These are phyloP conservation scores for Austropuccinia psidii DNA, from an alignment of 1,284 basidiomycete species.

Conservation along the genomic window DNA sequence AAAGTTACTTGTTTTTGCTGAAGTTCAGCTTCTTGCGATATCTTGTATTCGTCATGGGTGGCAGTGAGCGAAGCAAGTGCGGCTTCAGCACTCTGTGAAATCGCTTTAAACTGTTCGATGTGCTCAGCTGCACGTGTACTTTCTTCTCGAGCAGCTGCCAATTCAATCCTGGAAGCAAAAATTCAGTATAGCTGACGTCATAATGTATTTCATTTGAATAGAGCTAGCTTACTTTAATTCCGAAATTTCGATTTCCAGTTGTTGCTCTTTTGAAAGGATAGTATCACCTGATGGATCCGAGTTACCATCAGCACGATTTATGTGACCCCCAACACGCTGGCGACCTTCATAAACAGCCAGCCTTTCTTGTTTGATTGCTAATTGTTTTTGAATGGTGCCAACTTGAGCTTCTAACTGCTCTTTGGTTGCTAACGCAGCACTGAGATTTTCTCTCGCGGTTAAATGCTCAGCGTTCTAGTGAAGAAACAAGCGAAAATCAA, in stretches of 20 bases:
- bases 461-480: conserved; percentile 59
- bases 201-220: too few species aligned
- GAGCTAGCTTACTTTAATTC: conserved; percentile 60
- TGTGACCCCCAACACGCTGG: conserved; percentile 27
- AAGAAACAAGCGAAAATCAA: background rate
- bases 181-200: too few species aligned
- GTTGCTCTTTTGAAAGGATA: conserved; percentile 61
- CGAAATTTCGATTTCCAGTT: conserved; percentile 73
- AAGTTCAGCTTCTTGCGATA: conserved; percentile 60
- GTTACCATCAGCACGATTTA: conserved; percentile 12
- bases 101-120: conserved; percentile 72
- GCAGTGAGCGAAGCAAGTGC: conserved; percentile 62
- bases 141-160: conserved; percentile 68
- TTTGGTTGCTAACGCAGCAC: conserved; percentile 69
- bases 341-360: conserved; percentile 71
- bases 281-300: conserved; percentile 42
- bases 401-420: conserved; percentile 70
- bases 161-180: conserved; percentile 54
- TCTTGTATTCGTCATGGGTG: conserved; percentile 70
- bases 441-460: conserved; percentile 63
- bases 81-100: conserved; percentile 69
- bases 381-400: conserved; percentile 61
- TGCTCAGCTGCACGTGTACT: conserved; percentile 62
- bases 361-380: conserved; percentile 71
- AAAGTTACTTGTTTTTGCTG: conserved; percentile 58